Evolutionary conservation across 1,284 basidiomycete genomes (phyloP).

Genomic region (Leccinum angustisporum): DNA sequence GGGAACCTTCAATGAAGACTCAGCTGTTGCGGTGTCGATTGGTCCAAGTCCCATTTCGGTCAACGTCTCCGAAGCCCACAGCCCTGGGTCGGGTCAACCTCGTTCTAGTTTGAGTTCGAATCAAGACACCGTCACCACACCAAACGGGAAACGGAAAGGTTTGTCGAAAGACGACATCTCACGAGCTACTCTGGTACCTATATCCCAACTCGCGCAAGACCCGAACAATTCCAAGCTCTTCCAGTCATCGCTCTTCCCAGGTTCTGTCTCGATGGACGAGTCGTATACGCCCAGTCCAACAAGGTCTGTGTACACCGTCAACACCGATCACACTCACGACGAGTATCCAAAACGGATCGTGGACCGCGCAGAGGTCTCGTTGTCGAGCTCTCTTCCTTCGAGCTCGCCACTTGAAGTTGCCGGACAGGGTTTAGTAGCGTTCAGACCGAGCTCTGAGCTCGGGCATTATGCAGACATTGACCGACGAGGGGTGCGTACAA

Average conservation of each 20-base stretch:
- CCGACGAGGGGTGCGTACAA: conserved; percentile 33
- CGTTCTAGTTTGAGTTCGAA: conserved; percentile 61
- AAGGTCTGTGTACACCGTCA: conserved; percentile 47
- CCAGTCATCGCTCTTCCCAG: conserved; percentile 39
- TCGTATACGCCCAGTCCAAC: conserved; percentile 54
- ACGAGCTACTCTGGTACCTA: conserved; percentile 56
- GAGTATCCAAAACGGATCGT: conserved; percentile 40
- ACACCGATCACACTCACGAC: conserved; percentile 37
- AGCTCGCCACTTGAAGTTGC: conserved; percentile 46
- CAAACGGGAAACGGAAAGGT: conserved; percentile 39
- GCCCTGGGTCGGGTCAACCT: conserved; percentile 39
- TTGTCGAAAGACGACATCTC: conserved; percentile 67
- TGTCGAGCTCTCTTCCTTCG: conserved; percentile 57
- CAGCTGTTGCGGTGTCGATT: conserved; percentile 28
- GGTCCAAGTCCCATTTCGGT: conserved; percentile 32
- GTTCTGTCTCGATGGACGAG: conserved; percentile 34
- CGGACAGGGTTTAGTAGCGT: conserved; percentile 36
- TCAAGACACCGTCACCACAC: conserved; percentile 38
- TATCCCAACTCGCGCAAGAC: conserved; percentile 58
- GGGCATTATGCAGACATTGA: conserved; percentile 72
- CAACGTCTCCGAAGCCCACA: conserved; percentile 23
- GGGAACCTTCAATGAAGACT: conserved; percentile 69
- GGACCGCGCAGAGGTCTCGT: conserved; percentile 52
- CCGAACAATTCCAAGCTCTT: conserved; percentile 62
- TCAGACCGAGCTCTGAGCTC: conserved; percentile 72